Percentiles rank a stretch among this genome's conserved stretches.
These are phyloP conservation scores for Letharia columbiana DNA, from an alignment of 495 filamentous ascomycete genomes.

Conservation along the genomic window DNA sequence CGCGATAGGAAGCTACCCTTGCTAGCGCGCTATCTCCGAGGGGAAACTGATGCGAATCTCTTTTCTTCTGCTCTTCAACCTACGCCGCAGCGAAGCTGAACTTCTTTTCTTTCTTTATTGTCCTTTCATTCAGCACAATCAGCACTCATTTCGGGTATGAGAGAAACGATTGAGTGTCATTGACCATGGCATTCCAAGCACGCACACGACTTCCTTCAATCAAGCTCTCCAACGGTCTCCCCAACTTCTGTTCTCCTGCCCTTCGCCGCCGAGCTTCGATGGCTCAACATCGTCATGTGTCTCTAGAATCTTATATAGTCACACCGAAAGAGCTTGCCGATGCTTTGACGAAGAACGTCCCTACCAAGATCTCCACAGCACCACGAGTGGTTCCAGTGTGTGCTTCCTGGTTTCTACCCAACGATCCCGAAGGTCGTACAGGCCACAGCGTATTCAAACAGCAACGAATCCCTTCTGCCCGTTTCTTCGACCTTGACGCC, in stretches of 20 bases:
- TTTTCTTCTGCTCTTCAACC: neutral
- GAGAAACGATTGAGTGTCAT: neutral
- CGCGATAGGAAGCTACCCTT: conserved; percentile 11
- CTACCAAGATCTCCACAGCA: conserved; percentile 62
- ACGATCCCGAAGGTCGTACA: conserved; percentile 65
- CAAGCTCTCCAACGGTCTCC: neutral
- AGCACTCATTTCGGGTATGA: conserved; percentile 3
- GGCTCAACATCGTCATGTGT: conserved; percentile 35
- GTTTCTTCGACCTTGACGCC: conserved; percentile 95
- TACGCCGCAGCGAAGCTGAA: neutral
- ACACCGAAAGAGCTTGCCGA: conserved; percentile 71
- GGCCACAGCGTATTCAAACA: conserved; percentile 68
- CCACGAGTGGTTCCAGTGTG: conserved; percentile 80
- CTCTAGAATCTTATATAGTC: conserved; percentile 73
- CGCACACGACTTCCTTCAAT: neutral
- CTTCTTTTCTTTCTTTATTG: neutral
- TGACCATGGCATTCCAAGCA: conserved; percentile 1
- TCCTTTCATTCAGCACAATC: neutral
- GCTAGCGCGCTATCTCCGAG: neutral
- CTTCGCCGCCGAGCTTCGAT: conserved; percentile 5
- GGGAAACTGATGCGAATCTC: neutral
- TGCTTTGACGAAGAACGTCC: conserved; percentile 68
- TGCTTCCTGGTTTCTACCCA: conserved; percentile 93
- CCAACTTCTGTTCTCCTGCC: neutral
- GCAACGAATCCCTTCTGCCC: conserved; percentile 70